Evolutionary conservation across 108 stramenopile species (phyloP).

Genomic region (Pseudonitzschia pungens): DNA sequence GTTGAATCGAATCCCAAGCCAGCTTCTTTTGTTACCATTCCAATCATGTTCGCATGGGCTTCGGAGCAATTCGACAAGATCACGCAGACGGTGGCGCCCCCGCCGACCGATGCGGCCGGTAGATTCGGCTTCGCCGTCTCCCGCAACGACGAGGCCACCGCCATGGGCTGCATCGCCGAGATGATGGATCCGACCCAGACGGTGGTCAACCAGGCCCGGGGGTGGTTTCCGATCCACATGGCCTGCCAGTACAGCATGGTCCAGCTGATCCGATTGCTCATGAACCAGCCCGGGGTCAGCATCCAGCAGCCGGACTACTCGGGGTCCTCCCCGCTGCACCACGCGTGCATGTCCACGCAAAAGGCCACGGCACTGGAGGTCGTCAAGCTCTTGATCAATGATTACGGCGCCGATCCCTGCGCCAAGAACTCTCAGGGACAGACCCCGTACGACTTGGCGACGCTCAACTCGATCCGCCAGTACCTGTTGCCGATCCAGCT

Average conservation of each 20-base stretch:
- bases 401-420: slow-evolving; percentile 52
- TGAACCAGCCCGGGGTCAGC: slow-evolving; percentile 45
- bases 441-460: slow-evolving; percentile 85
- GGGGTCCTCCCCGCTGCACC: slow-evolving; percentile 78
- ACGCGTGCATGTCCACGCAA: slow-evolving; percentile 54
- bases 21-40: neutral
- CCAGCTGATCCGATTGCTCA: slow-evolving; percentile 41
- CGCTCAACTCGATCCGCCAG: slow-evolving; percentile 61
- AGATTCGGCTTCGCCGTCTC: slow-evolving; percentile 44
- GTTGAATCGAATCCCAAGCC: neutral
- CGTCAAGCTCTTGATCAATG: slow-evolving; percentile 61
- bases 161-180: slow-evolving; percentile 47
- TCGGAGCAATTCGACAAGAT: slow-evolving; percentile 63
- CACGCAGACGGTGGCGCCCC: slow-evolving; percentile 78
- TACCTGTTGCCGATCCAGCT: slow-evolving; percentile 82
- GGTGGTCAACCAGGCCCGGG: slow-evolving; percentile 41
- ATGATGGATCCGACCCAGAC: slow-evolving; percentile 35
- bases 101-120: slow-evolving; percentile 59
- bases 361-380: slow-evolving; percentile 33
- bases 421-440: slow-evolving; percentile 59
- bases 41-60: slow-evolving; percentile 78
- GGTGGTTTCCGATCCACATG: slow-evolving; percentile 66
- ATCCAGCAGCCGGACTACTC: slow-evolving; percentile 51
- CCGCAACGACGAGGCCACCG: slow-evolving; percentile 45
- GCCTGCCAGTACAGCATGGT: slow-evolving; percentile 50